Conservation (phyloP, 345 rosid genomes). For the Camelina laxa region DNA sequence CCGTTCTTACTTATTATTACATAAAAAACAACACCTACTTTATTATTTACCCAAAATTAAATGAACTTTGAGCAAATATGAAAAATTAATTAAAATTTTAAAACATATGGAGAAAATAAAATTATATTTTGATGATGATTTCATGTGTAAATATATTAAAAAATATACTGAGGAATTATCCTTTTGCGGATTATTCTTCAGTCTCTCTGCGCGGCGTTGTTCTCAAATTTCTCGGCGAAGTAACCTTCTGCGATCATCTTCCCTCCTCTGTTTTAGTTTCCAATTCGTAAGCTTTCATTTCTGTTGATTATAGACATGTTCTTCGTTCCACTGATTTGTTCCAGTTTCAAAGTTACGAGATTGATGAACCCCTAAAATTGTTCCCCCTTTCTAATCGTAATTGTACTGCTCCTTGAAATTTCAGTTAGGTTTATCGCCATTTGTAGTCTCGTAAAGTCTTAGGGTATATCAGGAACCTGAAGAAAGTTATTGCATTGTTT, state of each 20-base stretch:
- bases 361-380: slow-evolving; percentile 33
- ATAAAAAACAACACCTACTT: no score
- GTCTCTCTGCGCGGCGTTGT: slow-evolving; percentile 3
- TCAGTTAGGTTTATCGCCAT: background rate
- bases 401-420: background rate
- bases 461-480: background rate
- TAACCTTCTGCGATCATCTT: slow-evolving; percentile 9
- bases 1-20: background rate
- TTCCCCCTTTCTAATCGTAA: background rate
- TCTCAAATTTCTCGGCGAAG: slow-evolving; percentile 25
- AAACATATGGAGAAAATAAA: background rate
- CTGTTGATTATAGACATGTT: background rate
- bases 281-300: slow-evolving; percentile 31
- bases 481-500: background rate
- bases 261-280: slow-evolving; percentile 11
- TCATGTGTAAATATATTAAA: background rate
- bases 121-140: background rate
- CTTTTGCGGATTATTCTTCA: background rate
- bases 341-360: slow-evolving; percentile 14
- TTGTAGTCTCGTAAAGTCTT: background rate
- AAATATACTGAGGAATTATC: no score
- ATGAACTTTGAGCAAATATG: no score
- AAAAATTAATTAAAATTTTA: no score
- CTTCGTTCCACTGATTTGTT: background rate
- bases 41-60: no score